Base-by-base conservation (phyloP, 495 filamentous ascomycete genomes). In the Neurospora sp. region DNA sequence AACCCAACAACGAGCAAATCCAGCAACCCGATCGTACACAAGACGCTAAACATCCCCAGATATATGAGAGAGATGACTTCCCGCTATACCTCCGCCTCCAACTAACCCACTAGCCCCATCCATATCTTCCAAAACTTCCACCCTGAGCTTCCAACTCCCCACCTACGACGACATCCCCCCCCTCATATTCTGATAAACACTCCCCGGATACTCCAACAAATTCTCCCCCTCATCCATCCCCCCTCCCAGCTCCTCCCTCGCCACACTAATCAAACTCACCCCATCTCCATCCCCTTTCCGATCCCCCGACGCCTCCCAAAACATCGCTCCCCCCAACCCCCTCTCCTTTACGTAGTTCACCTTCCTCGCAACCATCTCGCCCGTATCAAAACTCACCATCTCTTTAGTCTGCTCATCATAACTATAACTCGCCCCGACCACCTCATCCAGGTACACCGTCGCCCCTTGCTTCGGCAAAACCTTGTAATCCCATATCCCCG, bases 291-390 rank as follows among this genome's bases (percentile, higher is more conserved):
- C 3, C 45, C n/a, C 45, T 2, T 68, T 83, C 77, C 87, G 88
- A 81, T 97, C 94, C 14, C 84, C 89, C 73, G 89, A 93, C 44
- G 88, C 89, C 82, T 97, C 94, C 94, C 94, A 98, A 88, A 92
- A 97, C 93, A 97, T 97, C 3, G 86, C 88, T 31, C 94, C 94
- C 2, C 89, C 93, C 4, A 97, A 84, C 2, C 88, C 87, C 72
- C 84, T 83, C 45, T 82, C 72, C 79, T 85, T 84, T 71, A 95
- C 84, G 76, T 91, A 97, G 10, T 78, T 77, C 6, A 88, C 89
- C 84, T 97, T 98, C 59, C 31, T 35, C 0, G 31, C 31, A 35
- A 90, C 84, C 75, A 91, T 86, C 10, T 86, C 84, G 0, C 85
- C 83, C 9, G 87, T 93, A 75, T 97, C 94, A 78, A 92, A 98